phyloP scores from a whole-genome alignment of 73 alveolate species.

The Tetrahymena malaccensis region DNA sequence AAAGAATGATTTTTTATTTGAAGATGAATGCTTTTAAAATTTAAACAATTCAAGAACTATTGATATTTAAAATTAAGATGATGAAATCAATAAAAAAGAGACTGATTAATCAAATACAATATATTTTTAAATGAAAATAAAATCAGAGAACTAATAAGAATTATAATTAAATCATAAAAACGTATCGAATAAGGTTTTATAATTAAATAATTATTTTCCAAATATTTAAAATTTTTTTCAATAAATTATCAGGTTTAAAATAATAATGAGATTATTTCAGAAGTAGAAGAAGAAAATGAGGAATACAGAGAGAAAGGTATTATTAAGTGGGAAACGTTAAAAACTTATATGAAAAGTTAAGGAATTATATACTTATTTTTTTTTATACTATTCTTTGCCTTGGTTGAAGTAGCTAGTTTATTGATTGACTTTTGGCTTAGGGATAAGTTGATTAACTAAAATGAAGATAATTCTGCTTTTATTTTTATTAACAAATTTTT shows the following conservation, averaged over 20 bases:
- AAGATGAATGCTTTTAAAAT: conserved; percentile 1
- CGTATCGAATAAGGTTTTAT: too few relatives aligned
- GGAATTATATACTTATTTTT: not conserved
- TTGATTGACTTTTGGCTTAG: conserved; percentile 33
- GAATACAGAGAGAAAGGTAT: conserved; percentile 28
- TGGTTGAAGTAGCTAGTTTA: not conserved
- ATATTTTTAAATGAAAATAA: too few relatives aligned
- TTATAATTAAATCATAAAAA: too few relatives aligned
- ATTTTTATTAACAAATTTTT: not conserved
- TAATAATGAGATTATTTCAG: not conserved
- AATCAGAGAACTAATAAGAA: not conserved
- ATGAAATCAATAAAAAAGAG: too few relatives aligned
- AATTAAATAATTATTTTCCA: not conserved
- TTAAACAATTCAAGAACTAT: not conserved
- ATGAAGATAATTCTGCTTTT: not conserved
- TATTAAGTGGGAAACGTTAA: conserved; percentile 31
- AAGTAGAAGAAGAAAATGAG: conserved; percentile 35
- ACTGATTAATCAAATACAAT: too few relatives aligned
- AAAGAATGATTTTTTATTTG: not conserved
- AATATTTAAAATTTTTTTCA: not conserved
- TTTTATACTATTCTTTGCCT: not conserved
- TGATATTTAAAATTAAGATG: not conserved
- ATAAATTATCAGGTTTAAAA: not conserved
- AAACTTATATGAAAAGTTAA: not conserved
- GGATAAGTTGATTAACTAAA: not conserved